Base-by-base conservation (phyloP, 2,329 filamentous ascomycete genomes). In the Fusarium sp. region DNA sequence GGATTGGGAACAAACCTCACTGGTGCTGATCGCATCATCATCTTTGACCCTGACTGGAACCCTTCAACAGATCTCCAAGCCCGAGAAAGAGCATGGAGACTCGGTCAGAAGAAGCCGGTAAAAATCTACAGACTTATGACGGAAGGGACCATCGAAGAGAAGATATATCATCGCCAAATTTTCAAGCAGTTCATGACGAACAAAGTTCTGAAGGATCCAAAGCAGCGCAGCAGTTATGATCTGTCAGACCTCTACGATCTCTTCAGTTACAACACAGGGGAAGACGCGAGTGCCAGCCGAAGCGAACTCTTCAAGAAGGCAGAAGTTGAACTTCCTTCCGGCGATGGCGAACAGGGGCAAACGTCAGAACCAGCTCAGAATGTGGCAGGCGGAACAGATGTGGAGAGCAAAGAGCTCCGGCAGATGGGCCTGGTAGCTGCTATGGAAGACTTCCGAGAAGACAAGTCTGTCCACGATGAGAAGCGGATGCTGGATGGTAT, bases 1-100 rank as follows among this genome's bases (percentile, higher is more conserved):
- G 96, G 96, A 1, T 85, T 99, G 19, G 96, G 96, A 10, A 92
- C 97, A 51, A 99, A 99, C 74, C 85, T 99, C 27, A 99, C 96
- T 0, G 96, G 96, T 12, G 96, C 96, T 10, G 94, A 97, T 79
- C 91, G 96, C 38, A 95, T 99, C 72, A 97, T 99, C 78, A 98
- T 99, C 60, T 99, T 96, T 78, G 97, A 99, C 78, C 97, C 96
- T 0, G 96, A 99, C 79, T 99, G 96, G 96, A 98, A 98, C 77
- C 96, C 95, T 4, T 98, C 95, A 0, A 98, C 95, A 0, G 96
- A 99, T 78, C 87, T 98, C 31, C 96, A 99, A 83, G 96, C 96
- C 21, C 91, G 96, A 52, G 96, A 99, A 82, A 90, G 96, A 77
- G 96, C 97, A 10, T 99, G 96, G 96, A 91, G 96, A 63, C 84